These are phyloP conservation scores for Candida freyschussii DNA, from an alignment of 1,139 yeast genomes.

Conservation along the genomic window DNA sequence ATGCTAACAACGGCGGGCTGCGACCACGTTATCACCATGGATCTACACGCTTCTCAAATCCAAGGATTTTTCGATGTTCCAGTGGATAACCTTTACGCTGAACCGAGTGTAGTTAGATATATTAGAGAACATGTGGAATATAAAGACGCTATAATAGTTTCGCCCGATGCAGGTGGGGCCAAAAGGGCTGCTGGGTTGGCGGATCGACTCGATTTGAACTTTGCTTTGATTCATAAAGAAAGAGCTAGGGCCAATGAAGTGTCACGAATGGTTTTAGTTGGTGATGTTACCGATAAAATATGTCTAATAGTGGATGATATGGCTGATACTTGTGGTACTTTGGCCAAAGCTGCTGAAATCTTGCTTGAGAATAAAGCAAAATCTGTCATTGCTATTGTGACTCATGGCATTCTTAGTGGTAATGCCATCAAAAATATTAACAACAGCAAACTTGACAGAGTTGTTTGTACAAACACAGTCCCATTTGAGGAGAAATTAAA, in stretches of 20 bases:
- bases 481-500: conserved; percentile 78
- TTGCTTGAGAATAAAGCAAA: conserved; percentile 76
- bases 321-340: conserved; percentile 98
- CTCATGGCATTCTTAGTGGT: conserved; percentile 91
- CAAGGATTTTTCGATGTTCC: conserved; percentile 97
- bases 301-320: conserved; percentile 94
- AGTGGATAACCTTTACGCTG: conserved; percentile 93
- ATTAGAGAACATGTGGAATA: conserved; percentile 69
- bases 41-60: conserved; percentile 93
- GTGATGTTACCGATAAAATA: conserved; percentile 84
- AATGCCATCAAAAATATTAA: conserved; percentile 82
- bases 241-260: conserved; percentile 94
- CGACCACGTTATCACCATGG: conserved; percentile 96
- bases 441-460: conserved; percentile 67
- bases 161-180: conserved; percentile 99
- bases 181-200: conserved; percentile 96
- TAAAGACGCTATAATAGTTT: conserved; percentile 75
- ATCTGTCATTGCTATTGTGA: conserved; percentile 88
- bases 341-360: conserved; percentile 93
- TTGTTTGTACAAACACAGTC: conserved; percentile 92
- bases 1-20: conserved; percentile 95
- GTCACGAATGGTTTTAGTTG: conserved; percentile 91
- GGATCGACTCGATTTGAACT: conserved; percentile 85
- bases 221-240: conserved; percentile 95
- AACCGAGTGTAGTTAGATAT: conserved; percentile 87